These are phyloP conservation scores for Wickerhamiella siamensis DNA, from an alignment of 805 yeast species.

Conservation along the genomic window DNA sequence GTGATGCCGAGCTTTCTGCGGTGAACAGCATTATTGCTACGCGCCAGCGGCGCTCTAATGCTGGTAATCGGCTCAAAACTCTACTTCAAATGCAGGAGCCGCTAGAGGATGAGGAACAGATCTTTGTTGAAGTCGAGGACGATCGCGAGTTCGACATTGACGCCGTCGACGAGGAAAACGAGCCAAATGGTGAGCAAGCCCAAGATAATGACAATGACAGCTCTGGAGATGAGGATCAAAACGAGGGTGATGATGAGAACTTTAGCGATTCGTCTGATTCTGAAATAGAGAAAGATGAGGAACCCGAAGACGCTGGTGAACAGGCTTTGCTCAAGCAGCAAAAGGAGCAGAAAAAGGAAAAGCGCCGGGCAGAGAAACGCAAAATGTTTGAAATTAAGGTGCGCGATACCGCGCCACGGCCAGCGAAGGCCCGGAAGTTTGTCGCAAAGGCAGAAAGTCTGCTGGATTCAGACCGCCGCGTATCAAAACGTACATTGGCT, in stretches of 20 bases:
- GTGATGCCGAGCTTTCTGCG: not conserved
- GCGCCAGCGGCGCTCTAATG: conserved; percentile 68
- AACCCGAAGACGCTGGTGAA: conserved; percentile 56
- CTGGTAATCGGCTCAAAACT: conserved; percentile 70
- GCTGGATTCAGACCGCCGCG: conserved; percentile 41
- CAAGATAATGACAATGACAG: conserved; percentile 17
- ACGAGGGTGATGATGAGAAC: conserved; percentile 14
- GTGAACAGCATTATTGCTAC: conserved; percentile 20
- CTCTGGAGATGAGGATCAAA: conserved; percentile 15
- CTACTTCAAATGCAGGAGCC: conserved; percentile 61
- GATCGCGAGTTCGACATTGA: conserved; percentile 30
- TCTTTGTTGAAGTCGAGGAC: conserved; percentile 29
- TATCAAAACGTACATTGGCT: conserved; percentile 66
- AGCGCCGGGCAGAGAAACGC: conserved; percentile 21
- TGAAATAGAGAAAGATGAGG: conserved; percentile 32
- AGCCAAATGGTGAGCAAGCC: conserved; percentile 9
- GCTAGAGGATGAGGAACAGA: conserved; percentile 46
- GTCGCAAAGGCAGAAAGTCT: conserved; percentile 21
- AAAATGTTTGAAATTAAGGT: conserved; percentile 25
- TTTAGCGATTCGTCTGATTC: conserved; percentile 32
- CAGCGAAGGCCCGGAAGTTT: conserved; percentile 23
- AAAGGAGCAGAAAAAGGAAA: conserved; percentile 20
- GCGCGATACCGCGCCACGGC: conserved; percentile 14
- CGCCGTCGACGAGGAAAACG: conserved; percentile 13
- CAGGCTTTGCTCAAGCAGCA: conserved; percentile 37